Conservation (phyloP, 2,329 filamentous ascomycete genomes). For the Drechslerella coelobrocha region DNA sequence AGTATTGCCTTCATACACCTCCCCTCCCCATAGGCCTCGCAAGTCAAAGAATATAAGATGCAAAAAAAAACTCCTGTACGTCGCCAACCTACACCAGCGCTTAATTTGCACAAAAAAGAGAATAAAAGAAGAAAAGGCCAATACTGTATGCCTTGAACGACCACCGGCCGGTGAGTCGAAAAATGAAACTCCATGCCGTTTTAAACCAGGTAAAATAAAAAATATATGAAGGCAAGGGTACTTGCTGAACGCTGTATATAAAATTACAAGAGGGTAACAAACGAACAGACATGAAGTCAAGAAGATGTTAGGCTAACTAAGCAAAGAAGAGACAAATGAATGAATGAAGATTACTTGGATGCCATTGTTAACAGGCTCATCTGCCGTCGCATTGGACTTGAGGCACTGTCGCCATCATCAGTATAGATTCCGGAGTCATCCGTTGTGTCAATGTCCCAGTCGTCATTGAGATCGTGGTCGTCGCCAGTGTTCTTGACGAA, state of each 20-base stretch:
- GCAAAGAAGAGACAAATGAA: background rate
- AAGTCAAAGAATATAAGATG: too few species aligned
- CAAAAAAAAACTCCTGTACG: too few species aligned
- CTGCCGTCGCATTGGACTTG: slow-evolving; percentile 73
- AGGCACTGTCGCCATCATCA: slow-evolving; percentile 72
- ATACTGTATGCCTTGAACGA: too few species aligned
- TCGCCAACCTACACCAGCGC: too few species aligned
- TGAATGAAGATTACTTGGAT: slow-evolving; percentile 8
- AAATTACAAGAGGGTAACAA: background rate
- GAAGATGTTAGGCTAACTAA: background rate
- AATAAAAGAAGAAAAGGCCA: too few species aligned
- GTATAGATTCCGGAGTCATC: slow-evolving; percentile 71
- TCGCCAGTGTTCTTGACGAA: slow-evolving; percentile 65
- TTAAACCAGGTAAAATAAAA: background rate
- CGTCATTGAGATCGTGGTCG: slow-evolving; percentile 62
- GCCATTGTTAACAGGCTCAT: slow-evolving; percentile 74
- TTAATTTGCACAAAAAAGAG: too few species aligned
- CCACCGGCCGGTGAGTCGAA: too few species aligned
- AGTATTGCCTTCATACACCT: too few species aligned
- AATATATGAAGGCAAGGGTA: background rate
- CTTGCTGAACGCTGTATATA: slow-evolving; percentile 4
- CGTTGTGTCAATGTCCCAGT: slow-evolving; percentile 90
- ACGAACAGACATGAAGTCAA: background rate
- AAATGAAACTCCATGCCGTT: too few species aligned
- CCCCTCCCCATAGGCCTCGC: too few species aligned